Evolutionary conservation across 2,329 filamentous ascomycete genomes (phyloP).

Genomic region (Aschersonia sp.): DNA sequence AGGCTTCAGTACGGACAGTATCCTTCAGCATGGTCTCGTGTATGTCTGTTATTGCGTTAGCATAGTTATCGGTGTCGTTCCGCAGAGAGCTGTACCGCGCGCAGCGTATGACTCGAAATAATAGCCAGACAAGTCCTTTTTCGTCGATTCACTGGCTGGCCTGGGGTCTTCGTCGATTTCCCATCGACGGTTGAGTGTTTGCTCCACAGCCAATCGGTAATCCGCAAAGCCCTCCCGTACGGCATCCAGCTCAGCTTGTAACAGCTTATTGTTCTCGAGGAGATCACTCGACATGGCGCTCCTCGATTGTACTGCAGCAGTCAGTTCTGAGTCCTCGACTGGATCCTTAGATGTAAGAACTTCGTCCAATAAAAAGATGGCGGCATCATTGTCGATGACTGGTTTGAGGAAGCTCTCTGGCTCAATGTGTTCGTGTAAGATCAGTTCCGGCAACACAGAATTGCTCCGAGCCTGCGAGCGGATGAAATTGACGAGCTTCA

Average conservation of each 20-base stretch:
- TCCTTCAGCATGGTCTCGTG: conserved; percentile 96
- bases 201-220: conserved; percentile 50
- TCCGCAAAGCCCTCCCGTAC: conserved; percentile 47
- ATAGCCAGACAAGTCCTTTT: conserved; percentile 21
- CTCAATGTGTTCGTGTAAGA: conserved; percentile 48
- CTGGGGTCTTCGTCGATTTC: conserved; percentile 29
- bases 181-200: conserved; percentile 53
- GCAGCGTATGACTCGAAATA: conserved; percentile 50
- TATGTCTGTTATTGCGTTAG: conserved; percentile 43
- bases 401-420: conserved; percentile 74
- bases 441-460: conserved; percentile 36
- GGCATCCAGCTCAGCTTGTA: conserved; percentile 46
- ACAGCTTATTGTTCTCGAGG: conserved; percentile 34
- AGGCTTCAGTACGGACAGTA: conserved; percentile 72
- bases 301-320: conserved; percentile 6
- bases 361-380: conserved; percentile 80
- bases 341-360: conserved; percentile 23
- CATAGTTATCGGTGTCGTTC: neutral
- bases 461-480: conserved; percentile 31
- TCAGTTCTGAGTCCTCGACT: conserved; percentile 22
- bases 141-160: neutral
- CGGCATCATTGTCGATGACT: conserved; percentile 73
- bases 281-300: conserved; percentile 19
- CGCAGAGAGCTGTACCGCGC: conserved; percentile 31
- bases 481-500: conserved; percentile 63